Evolutionary conservation across 495 filamentous ascomycete species (phyloP), one percentile per base, ranked within the genome.

Genomic region (Wilcoxina mikolae): DNA sequence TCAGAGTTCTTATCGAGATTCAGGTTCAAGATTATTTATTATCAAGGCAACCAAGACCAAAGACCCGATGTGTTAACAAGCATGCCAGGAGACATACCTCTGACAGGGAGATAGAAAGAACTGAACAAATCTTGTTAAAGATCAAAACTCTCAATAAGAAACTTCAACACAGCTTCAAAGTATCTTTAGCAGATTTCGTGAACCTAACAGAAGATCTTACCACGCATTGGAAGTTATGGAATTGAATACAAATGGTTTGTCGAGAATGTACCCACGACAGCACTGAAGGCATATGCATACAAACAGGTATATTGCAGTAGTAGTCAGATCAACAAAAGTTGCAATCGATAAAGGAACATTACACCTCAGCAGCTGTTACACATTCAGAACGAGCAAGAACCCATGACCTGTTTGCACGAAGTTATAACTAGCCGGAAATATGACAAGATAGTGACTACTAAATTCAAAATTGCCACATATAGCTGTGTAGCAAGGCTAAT

Each of bases 21-120:
- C 17, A 33, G 58, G 12, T 60, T 55, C 38, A 39, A 35, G 4
- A 60, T 55, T 27, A 43, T 43, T 2, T 60, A 46, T 33, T 29
- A 43, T 39, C 58, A 55, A 45, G 51, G 58, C 3, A 51, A 44
- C 9, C 25, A 39, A 25, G 57, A 47, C 12, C 44, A 25, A 28
- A 59, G 52, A 55, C 52, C 52, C 9, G 57, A 59, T 39, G 28
- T 29, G 0, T 35, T 58, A 4, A 58, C 56, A 5, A 53, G 48
- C 41, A 57, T 48, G 51, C 46, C 49, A 24, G 18, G 42, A 49
- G 45, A 49, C 45, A 11, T 51, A 15, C 48, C 48, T 33, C 7
- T 24, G 23, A 17, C 7, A 22, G 50, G n/a, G 56, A 41, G 4
- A 9, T 7, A 28, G 12, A n/a, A n/a, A n/a, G n/a, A n/a, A n/a